Conservation (phyloP, 2,329 filamentous ascomycete genomes). For the Epichloe hybrida region DNA sequence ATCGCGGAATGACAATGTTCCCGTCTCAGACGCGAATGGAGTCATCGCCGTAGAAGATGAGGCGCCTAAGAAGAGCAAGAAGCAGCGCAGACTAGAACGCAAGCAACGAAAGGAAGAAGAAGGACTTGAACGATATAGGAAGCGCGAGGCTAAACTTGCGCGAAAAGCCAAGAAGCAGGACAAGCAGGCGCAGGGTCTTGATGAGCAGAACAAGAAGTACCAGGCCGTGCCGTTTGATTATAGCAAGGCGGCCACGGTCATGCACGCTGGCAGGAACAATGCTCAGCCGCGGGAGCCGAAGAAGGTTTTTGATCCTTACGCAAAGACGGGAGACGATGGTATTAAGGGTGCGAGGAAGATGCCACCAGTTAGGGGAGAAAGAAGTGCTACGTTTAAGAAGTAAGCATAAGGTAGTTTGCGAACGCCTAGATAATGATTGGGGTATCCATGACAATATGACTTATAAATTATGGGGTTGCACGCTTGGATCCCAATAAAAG, state of each 20-base stretch:
- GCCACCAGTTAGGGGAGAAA: slow-evolving; percentile 61
- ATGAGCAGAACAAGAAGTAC: slow-evolving; percentile 21
- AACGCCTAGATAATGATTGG: background rate
- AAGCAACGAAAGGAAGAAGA: slow-evolving; percentile 13
- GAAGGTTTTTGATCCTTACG: slow-evolving; percentile 63
- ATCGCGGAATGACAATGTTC: slow-evolving; percentile 22
- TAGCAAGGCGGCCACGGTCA: slow-evolving; percentile 57
- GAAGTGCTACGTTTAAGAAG: slow-evolving; percentile 60
- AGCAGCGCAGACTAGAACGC: slow-evolving; percentile 11
- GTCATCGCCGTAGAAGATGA: slow-evolving; percentile 23
- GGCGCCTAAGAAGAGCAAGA: slow-evolving; percentile 12
- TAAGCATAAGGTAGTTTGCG: slow-evolving; percentile 10
- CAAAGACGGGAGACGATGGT: slow-evolving; percentile 52
- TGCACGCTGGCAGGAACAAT: slow-evolving; percentile 43
- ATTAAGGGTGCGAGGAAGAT: slow-evolving; percentile 59
- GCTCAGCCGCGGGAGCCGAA: slow-evolving; percentile 30
- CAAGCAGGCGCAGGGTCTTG: slow-evolving; percentile 24
- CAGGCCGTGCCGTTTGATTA: slow-evolving; percentile 60
- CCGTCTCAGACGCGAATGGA: slow-evolving; percentile 8
- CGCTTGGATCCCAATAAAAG: no score
- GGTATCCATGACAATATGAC: background rate
- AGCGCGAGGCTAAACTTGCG: slow-evolving; percentile 18
- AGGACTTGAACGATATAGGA: slow-evolving; percentile 13
- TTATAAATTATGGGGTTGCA: background rate
- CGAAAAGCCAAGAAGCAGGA: slow-evolving; percentile 27